Conservation (phyloP, 2,329 filamentous ascomycete genomes). For the Paraconiothyrium brasiliense region DNA sequence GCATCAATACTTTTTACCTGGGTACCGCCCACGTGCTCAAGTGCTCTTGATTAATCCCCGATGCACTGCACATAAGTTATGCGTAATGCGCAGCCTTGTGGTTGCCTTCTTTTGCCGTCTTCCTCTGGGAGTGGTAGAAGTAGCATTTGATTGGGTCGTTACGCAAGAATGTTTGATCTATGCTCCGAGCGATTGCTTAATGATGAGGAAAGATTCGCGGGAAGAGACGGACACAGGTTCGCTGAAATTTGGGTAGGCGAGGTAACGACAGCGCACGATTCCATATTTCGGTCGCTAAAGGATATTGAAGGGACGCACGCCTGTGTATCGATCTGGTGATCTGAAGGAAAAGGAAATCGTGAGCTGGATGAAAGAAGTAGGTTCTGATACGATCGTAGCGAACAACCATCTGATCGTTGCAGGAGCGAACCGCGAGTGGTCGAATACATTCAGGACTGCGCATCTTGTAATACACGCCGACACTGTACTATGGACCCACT, state of each 20-base stretch:
- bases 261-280: constrained; percentile 3
- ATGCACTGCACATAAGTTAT: constrained; percentile 5
- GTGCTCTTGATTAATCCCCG: neutral
- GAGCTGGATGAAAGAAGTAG: constrained; percentile 23
- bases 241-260: constrained; percentile 25
- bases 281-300: neutral
- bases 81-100: neutral
- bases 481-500: neutral
- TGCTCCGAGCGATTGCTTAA: constrained; percentile 22
- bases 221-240: constrained; percentile 27
- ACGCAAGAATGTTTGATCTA: constrained; percentile 21
- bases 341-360: constrained; percentile 27
- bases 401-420: neutral
- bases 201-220: constrained; percentile 22
- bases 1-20: neutral
- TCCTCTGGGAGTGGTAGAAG: neutral
- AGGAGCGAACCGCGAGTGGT: constrained; percentile 20
- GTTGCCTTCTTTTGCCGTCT: constrained; percentile 13
- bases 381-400: neutral
- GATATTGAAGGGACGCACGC: constrained; percentile 13
- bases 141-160: constrained; percentile 3
- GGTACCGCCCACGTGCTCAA: constrained; percentile 8
- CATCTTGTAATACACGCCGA: constrained; percentile 17
- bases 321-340: constrained; percentile 21
- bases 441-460: constrained; percentile 21